Percentiles rank a stretch among this genome's conserved stretches.
Evolutionary conservation across 495 filamentous ascomycete species (phyloP).

Genomic region (Penicillium coprophilum): DNA sequence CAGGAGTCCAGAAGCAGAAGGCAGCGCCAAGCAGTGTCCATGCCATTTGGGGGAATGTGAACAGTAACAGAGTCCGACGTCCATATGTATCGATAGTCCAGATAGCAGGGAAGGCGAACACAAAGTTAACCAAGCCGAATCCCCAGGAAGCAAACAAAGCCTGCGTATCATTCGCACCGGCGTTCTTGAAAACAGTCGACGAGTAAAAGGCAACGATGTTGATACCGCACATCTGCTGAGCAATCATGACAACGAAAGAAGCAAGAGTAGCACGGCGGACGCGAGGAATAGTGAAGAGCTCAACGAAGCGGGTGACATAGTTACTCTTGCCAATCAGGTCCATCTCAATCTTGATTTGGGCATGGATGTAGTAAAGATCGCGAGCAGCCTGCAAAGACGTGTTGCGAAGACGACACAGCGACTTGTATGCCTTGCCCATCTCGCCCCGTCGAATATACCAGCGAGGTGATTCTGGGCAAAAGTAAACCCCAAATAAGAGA

Average conservation of each 20-base stretch:
- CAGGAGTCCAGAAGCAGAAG: slow-evolving; percentile 67
- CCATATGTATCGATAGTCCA: slow-evolving; percentile 87
- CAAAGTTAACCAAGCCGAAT: slow-evolving; percentile 79
- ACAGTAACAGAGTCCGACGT: slow-evolving; percentile 71
- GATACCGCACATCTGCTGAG: slow-evolving; percentile 83
- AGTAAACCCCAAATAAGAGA: slow-evolving; percentile 58
- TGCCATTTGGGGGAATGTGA: slow-evolving; percentile 85
- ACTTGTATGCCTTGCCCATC: slow-evolving; percentile 57
- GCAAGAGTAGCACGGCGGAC: slow-evolving; percentile 66
- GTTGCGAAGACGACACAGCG: slow-evolving; percentile 60
- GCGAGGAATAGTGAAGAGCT: slow-evolving; percentile 69
- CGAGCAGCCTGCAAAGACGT: slow-evolving; percentile 60
- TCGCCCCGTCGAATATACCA: slow-evolving; percentile 64
- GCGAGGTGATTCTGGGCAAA: slow-evolving; percentile 69
- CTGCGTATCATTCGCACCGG: slow-evolving; percentile 54
- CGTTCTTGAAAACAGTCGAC: slow-evolving; percentile 66
- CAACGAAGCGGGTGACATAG: slow-evolving; percentile 57
- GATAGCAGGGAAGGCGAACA: slow-evolving; percentile 80
- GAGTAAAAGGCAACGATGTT: slow-evolving; percentile 82
- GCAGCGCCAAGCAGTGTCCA: slow-evolving; percentile 76
- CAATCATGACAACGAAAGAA: slow-evolving; percentile 66
- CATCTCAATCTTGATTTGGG: slow-evolving; percentile 56
- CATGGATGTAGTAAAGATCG: slow-evolving; percentile 66
- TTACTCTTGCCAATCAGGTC: slow-evolving; percentile 46
- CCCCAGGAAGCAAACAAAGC: slow-evolving; percentile 78